A percentile compares a stretch with the other conserved stretches of the same genome.
Evolutionary conservation across 805 yeast genomes (phyloP).

Genomic region (Candida sonorensis): DNA sequence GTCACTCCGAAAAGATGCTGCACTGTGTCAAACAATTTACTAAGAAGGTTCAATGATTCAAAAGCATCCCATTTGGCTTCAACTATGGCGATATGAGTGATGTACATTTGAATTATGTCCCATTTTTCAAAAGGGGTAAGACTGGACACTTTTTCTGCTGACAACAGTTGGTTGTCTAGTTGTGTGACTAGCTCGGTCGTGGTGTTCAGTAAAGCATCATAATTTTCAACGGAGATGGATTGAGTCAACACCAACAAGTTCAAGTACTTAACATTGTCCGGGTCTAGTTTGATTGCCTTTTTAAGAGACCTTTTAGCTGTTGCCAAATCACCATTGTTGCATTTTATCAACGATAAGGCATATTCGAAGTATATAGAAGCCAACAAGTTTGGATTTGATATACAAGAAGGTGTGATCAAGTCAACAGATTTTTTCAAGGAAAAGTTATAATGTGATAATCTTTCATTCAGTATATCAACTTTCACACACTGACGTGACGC

Average conservation of each 20-base stretch:
- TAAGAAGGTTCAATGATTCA: conserved; percentile 55
- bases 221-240: conserved; percentile 50
- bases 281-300: conserved; percentile 38
- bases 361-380: conserved; percentile 31
- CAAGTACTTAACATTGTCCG: conserved; percentile 57
- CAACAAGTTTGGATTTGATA: not conserved
- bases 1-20: conserved; percentile 26
- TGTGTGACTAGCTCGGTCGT: conserved; percentile 52
- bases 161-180: conserved; percentile 4
- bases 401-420: not conserved
- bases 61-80: conserved; percentile 54
- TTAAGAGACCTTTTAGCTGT: conserved; percentile 42
- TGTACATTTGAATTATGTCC: conserved; percentile 59
- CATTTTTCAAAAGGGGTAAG: conserved; percentile 25
- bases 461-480: conserved; percentile 5
- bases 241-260: conserved; percentile 59
- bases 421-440: conserved; percentile 10
- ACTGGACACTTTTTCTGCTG: conserved; percentile 38
- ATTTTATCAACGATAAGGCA: conserved; percentile 41
- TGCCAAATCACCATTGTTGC: conserved; percentile 32
- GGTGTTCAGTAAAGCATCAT: conserved; percentile 27
- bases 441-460: conserved; percentile 4
- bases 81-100: conserved; percentile 66
- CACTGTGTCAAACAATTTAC: conserved; percentile 57
- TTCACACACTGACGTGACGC: conserved; percentile 8